Evolutionary conservation across 768 basidiomycete species (phyloP).

Genomic region (Dioszegia hungarica): DNA sequence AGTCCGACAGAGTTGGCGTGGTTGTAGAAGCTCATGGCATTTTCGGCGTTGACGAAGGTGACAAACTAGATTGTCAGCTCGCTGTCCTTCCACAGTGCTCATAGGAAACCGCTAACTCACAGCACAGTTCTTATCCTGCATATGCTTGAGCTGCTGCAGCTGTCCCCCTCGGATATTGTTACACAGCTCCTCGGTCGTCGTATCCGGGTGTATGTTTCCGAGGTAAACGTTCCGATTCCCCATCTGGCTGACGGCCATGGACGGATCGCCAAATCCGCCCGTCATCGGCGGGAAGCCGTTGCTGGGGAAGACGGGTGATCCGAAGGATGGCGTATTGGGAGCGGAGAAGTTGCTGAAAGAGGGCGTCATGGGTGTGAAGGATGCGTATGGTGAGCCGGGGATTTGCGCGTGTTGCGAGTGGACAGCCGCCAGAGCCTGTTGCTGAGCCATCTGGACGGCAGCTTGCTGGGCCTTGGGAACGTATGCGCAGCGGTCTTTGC

Average conservation of each 20-base stretch:
- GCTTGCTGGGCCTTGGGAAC: slow-evolving; percentile 76
- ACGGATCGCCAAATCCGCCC: slow-evolving; percentile 30
- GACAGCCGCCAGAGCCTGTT: slow-evolving; percentile 49
- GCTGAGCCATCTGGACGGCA: slow-evolving; percentile 59
- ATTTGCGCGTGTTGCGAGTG: slow-evolving; percentile 41
- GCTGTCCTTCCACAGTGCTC: no score
- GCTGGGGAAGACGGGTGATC: slow-evolving; percentile 43
- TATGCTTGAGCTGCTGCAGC: slow-evolving; percentile 86
- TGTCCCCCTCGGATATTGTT: slow-evolving; percentile 96
- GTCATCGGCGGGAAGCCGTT: slow-evolving; percentile 36
- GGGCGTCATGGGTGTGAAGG: slow-evolving; percentile 40
- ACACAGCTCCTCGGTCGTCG: slow-evolving; percentile 87
- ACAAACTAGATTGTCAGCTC: slow-evolving; percentile 64
- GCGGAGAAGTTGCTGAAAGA: slow-evolving; percentile 29
- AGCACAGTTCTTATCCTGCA: slow-evolving; percentile 96
- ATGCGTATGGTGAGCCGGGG: slow-evolving; percentile 46
- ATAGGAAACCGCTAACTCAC: slow-evolving; percentile 53
- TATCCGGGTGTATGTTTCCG: slow-evolving; percentile 95
- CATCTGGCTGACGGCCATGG: slow-evolving; percentile 52
- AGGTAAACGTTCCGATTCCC: slow-evolving; percentile 92
- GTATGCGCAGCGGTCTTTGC: slow-evolving; percentile 97
- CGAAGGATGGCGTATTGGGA: slow-evolving; percentile 12
- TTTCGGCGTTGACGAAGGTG: slow-evolving; percentile 89
- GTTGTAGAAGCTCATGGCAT: slow-evolving; percentile 90
- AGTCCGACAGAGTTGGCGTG: slow-evolving; percentile 84